These are phyloP conservation scores for Rhizophagus clarus DNA, from an alignment of 192 early-diverging fungal genomes.

Conservation along the genomic window DNA sequence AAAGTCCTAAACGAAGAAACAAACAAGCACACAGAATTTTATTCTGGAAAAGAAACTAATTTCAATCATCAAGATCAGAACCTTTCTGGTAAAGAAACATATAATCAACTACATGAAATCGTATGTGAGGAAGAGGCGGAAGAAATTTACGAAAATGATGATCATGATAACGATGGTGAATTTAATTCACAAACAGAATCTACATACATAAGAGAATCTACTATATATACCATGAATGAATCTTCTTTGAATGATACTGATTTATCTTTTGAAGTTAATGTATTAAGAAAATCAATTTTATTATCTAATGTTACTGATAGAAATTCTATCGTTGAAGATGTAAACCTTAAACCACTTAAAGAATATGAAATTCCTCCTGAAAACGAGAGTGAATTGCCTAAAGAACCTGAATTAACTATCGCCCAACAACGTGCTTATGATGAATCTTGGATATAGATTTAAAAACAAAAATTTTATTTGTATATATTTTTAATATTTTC, in stretches of 20 bases:
- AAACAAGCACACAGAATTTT: background rate
- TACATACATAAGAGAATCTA: background rate
- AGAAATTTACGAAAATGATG: background rate
- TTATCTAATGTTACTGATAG: background rate
- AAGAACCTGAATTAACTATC: background rate
- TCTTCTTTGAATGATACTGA: conserved; percentile 3
- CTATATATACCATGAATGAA: background rate
- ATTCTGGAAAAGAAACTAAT: background rate
- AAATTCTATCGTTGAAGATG: background rate
- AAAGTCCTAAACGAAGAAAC: too few relatives aligned
- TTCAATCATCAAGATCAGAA: background rate
- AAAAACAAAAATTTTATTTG: too few relatives aligned
- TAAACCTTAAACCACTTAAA: background rate
- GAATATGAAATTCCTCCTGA: background rate
- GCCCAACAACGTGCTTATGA: background rate
- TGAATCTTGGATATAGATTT: background rate
- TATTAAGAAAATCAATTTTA: background rate
- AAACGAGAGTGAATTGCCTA: background rate
- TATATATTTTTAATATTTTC: too few relatives aligned
- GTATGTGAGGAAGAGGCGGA: background rate
- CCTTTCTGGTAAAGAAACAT: background rate
- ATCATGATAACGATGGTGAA: background rate
- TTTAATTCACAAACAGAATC: background rate
- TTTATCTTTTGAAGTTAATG: conserved; percentile 20
- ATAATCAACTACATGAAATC: background rate